phyloP scores from a whole-genome alignment of 306 rosid species.

The Prunus mira region DNA sequence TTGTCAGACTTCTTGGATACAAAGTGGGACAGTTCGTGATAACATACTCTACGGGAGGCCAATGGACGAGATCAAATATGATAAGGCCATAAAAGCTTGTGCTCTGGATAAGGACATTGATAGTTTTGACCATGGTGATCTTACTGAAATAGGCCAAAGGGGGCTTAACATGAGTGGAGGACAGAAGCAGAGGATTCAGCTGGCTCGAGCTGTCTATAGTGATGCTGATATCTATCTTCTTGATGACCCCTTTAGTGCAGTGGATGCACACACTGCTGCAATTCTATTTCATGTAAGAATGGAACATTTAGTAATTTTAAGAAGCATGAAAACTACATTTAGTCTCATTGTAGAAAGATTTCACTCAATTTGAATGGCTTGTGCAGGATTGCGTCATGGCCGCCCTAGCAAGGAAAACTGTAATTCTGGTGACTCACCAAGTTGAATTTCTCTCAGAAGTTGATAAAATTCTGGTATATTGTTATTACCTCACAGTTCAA shows the following conservation, averaged over 20 bases:
- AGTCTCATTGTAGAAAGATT: slow-evolving; percentile 8
- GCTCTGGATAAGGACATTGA: slow-evolving; percentile 68
- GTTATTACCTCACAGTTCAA: not conserved
- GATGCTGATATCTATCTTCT: slow-evolving; percentile 77
- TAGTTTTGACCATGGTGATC: slow-evolving; percentile 69
- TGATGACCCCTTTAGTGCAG: slow-evolving; percentile 83
- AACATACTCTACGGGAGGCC: slow-evolving; percentile 71
- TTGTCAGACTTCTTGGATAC: slow-evolving; percentile 81
- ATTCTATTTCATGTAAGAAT: slow-evolving; percentile 53
- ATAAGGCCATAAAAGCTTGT: slow-evolving; percentile 57
- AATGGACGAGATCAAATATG: slow-evolving; percentile 54
- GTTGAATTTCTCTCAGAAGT: slow-evolving; percentile 71
- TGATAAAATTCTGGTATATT: slow-evolving; percentile 58
- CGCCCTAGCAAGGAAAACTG: slow-evolving; percentile 55
- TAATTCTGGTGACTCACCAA: slow-evolving; percentile 80
- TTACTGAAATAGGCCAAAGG: slow-evolving; percentile 84
- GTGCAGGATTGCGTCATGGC: slow-evolving; percentile 72
- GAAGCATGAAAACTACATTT: not conserved
- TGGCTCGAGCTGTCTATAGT: slow-evolving; percentile 74
- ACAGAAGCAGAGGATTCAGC: slow-evolving; percentile 84
- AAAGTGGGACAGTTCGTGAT: slow-evolving; percentile 71
- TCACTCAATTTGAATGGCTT: slow-evolving; percentile 4
- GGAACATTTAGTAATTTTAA: not conserved
- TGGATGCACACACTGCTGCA: slow-evolving; percentile 77
- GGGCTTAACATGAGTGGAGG: slow-evolving; percentile 92